Conservation (phyloP, 129 eudicot genomes). For the Scalesia atractyloides region DNA sequence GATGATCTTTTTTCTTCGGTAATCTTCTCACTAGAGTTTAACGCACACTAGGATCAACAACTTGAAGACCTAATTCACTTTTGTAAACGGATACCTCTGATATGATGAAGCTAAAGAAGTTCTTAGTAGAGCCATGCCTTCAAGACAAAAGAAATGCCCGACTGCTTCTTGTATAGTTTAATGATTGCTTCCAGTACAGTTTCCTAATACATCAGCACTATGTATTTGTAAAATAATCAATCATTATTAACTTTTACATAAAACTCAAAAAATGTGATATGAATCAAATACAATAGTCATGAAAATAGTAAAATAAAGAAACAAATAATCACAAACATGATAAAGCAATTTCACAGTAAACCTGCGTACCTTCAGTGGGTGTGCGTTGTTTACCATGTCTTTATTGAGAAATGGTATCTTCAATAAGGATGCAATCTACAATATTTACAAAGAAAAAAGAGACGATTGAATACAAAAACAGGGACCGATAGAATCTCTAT, state of each 20-base stretch:
- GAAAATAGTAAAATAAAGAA: not conserved
- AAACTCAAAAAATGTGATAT: not conserved
- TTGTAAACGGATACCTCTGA: too few species aligned
- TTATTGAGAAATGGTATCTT: constrained; percentile 92
- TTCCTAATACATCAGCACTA: constrained; percentile 62
- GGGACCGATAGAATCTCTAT: not conserved
- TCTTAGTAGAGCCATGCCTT: too few species aligned
- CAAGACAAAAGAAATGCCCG: too few species aligned
- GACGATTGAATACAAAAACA: not conserved
- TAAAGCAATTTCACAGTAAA: not conserved
- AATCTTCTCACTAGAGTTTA: too few species aligned
- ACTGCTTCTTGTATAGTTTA: too few species aligned
- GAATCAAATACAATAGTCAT: not conserved
- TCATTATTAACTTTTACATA: constrained; percentile 12
- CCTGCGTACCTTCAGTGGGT: constrained; percentile 59
- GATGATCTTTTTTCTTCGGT: too few species aligned
- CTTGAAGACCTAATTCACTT: too few species aligned
- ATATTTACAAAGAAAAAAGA: constrained; percentile 2
- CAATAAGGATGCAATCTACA: constrained; percentile 83
- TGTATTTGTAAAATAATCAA: constrained; percentile 59
- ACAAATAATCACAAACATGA: not conserved
- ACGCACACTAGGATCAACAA: too few species aligned
- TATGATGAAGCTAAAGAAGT: too few species aligned
- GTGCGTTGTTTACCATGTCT: constrained; percentile 62
- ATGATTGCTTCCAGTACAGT: too few species aligned